Evolutionary conservation across 2,329 filamentous ascomycete species (phyloP).

Genomic region (Aspergillus pseudonomiae): DNA sequence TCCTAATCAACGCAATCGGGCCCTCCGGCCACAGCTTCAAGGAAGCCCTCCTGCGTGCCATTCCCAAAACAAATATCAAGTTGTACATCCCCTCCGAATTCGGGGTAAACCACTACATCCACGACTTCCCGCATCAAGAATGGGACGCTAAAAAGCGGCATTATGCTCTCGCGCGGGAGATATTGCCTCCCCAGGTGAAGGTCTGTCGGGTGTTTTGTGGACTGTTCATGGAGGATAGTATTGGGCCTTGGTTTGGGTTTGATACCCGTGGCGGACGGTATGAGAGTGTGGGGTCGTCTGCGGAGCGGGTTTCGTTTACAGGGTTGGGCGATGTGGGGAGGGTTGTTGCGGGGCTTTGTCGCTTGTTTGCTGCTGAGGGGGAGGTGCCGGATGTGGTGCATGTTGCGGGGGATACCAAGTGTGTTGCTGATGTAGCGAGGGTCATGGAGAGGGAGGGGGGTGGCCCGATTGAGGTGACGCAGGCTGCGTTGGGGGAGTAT

Average conservation of each 20-base stretch:
- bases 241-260: slow-evolving; percentile 41
- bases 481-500: slow-evolving; percentile 28
- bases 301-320: slow-evolving; percentile 34
- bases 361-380: slow-evolving; percentile 6
- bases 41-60: slow-evolving; percentile 27
- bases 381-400: slow-evolving; percentile 31
- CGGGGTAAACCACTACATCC: slow-evolving; percentile 42
- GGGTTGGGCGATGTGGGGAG: slow-evolving; percentile 35
- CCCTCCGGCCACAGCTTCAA: slow-evolving; percentile 32
- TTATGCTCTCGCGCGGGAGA: slow-evolving; percentile 21
- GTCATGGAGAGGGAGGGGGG: slow-evolving; percentile 31
- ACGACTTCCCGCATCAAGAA: slow-evolving; percentile 39
- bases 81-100: slow-evolving; percentile 44
- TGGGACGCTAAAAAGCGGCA: slow-evolving; percentile 39
- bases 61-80: slow-evolving; percentile 29
- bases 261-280: slow-evolving; percentile 31
- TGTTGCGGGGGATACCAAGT: slow-evolving; percentile 31
- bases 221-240: slow-evolving; percentile 37
- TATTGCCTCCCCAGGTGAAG: slow-evolving; percentile 22
- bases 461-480: slow-evolving; percentile 25
- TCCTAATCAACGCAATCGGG: slow-evolving; percentile 37
- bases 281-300: slow-evolving; percentile 30
- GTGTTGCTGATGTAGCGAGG: slow-evolving; percentile 26
- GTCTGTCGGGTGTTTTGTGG: slow-evolving; percentile 37
- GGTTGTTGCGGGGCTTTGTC: slow-evolving; percentile 31